Evolutionary conservation across 1,139 yeast species (phyloP).

Genomic region (Magnusiomyces magnusii): DNA sequence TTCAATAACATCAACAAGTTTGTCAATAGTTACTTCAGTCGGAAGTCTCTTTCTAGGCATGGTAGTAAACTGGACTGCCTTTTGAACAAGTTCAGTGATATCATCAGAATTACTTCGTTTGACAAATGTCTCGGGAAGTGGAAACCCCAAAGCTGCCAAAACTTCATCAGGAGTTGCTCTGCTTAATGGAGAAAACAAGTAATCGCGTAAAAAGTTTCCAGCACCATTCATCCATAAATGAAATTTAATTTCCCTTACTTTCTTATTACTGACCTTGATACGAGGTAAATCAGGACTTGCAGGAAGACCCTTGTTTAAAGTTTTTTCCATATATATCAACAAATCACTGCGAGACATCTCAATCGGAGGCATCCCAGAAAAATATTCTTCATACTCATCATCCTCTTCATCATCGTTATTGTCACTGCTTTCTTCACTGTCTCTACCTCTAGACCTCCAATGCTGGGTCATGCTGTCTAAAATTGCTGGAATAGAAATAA

Average conservation of each 20-base stretch:
- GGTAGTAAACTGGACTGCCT: slow-evolving; percentile 22
- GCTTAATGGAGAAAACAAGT: slow-evolving; percentile 46
- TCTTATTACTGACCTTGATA: background rate
- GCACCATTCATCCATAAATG: slow-evolving; percentile 58
- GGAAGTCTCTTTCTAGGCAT: slow-evolving; percentile 28
- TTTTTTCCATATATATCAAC: slow-evolving; percentile 24
- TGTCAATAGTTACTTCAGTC: slow-evolving; percentile 44
- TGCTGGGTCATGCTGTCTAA: background rate
- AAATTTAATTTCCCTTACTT: slow-evolving; percentile 40
- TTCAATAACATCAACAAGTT: slow-evolving; percentile 47
- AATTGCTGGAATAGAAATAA: background rate
- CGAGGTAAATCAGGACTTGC: background rate
- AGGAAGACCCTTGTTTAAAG: slow-evolving; percentile 18
- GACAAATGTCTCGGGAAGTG: slow-evolving; percentile 27
- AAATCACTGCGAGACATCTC: slow-evolving; percentile 21
- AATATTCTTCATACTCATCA: background rate
- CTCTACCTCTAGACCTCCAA: background rate
- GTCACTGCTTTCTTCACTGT: background rate
- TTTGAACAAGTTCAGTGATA: slow-evolving; percentile 3
- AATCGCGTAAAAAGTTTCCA: slow-evolving; percentile 48
- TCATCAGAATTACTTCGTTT: background rate
- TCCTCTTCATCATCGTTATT: background rate
- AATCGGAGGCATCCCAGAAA: slow-evolving; percentile 1
- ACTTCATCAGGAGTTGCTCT: slow-evolving; percentile 41
- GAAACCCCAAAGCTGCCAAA: slow-evolving; percentile 36